phyloP scores from a whole-genome alignment of 176 grass and related monocot species.

The Cocos nucifera region DNA sequence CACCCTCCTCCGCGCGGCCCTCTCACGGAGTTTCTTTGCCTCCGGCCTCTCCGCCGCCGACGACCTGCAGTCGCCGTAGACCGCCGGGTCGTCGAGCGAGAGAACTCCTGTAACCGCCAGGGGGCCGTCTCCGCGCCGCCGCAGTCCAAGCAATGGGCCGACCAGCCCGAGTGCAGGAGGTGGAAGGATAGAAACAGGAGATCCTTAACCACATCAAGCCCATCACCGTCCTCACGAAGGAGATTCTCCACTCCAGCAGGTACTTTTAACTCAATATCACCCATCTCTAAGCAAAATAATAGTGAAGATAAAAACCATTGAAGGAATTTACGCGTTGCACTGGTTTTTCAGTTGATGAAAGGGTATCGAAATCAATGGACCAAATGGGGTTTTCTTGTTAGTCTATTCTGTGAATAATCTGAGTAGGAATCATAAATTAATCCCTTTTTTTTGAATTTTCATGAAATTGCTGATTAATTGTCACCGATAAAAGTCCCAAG shows the following conservation, averaged over 20 bases:
- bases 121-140: conserved; percentile 10
- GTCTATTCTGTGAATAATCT: too few relatives aligned
- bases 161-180: conserved; percentile 8
- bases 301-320: too few relatives aligned
- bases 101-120: neutral
- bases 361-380: too few relatives aligned
- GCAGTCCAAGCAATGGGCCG: neutral
- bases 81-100: neutral
- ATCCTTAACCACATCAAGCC: conserved; percentile 57
- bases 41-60: conserved; percentile 11
- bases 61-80: neutral
- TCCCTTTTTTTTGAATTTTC: too few relatives aligned
- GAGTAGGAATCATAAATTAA: too few relatives aligned
- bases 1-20: conserved; percentile 9
- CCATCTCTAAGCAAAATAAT: too few relatives aligned
- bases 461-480: too few relatives aligned
- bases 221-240: conserved; percentile 41
- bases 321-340: too few relatives aligned
- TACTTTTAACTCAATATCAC: conserved; percentile 1
- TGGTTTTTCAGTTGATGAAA: too few relatives aligned
- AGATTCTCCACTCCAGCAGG: conserved; percentile 87
- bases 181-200: conserved; percentile 47
- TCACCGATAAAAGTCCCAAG: too few relatives aligned
- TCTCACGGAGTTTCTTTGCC: conserved; percentile 6
- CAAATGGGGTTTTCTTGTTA: too few relatives aligned